phyloP scores from a whole-genome alignment of 441 rosid species.

The Populus hybrid region DNA sequence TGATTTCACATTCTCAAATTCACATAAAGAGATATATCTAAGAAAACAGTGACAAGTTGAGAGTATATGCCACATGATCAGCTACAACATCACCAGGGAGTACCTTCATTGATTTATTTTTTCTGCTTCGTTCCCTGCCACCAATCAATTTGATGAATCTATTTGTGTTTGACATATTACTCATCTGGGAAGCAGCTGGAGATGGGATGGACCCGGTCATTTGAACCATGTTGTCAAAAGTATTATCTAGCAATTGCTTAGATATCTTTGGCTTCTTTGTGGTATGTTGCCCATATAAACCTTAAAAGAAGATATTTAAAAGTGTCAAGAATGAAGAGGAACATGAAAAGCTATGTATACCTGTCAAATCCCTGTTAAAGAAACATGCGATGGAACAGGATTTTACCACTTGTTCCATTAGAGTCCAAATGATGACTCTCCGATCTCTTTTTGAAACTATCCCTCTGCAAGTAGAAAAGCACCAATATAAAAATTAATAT shows the following conservation, averaged over 20 bases:
- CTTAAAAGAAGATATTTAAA: slow-evolving; percentile 37
- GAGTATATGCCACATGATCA: slow-evolving; percentile 3
- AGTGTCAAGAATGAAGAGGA: slow-evolving; percentile 20
- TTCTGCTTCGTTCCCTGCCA: slow-evolving; percentile 74
- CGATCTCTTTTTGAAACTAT: slow-evolving; percentile 63
- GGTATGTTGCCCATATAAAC: slow-evolving; percentile 65
- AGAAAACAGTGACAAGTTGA: slow-evolving; percentile 18
- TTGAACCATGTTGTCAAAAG: slow-evolving; percentile 57
- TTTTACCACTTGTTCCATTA: slow-evolving; percentile 67
- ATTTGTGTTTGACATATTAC: slow-evolving; percentile 89
- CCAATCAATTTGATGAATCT: slow-evolving; percentile 66
- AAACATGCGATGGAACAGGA: slow-evolving; percentile 17
- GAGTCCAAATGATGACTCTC: slow-evolving; percentile 78
- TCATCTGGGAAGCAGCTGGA: slow-evolving; percentile 90
- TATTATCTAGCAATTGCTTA: slow-evolving; percentile 61
- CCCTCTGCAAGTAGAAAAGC: slow-evolving; percentile 53
- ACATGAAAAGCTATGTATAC: not conserved
- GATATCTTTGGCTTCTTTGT: slow-evolving; percentile 73
- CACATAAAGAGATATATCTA: slow-evolving; percentile 16
- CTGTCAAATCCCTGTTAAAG: slow-evolving; percentile 11
- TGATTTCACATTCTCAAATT: slow-evolving; percentile 25
- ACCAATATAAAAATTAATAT: slow-evolving; percentile 12
- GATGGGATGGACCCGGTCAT: slow-evolving; percentile 67
- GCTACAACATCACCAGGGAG: not conserved
- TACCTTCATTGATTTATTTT: slow-evolving; percentile 82